A percentile compares a stretch with the other conserved stretches of the same genome.
These are phyloP conservation scores for Neopestalotiopsis sp. DNA, from an alignment of 2,329 filamentous ascomycete species.

Conservation along the genomic window DNA sequence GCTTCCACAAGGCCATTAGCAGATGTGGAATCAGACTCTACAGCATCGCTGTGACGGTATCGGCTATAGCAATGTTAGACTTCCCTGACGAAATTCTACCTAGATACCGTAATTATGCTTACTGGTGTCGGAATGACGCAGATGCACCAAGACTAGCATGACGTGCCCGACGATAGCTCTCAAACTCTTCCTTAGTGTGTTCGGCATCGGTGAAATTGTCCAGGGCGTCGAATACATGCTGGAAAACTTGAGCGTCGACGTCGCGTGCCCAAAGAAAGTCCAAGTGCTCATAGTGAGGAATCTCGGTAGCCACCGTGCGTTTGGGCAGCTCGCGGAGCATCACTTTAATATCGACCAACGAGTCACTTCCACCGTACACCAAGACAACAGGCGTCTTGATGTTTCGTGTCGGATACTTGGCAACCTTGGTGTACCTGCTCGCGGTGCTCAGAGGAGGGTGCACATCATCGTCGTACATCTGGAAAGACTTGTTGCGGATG, in stretches of 20 bases:
- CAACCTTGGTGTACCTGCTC: conserved; percentile 92
- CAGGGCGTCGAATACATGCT: conserved; percentile 88
- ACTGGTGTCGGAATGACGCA: conserved; percentile 37
- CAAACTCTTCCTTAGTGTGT: conserved; percentile 65
- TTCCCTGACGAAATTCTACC: conserved; percentile 3
- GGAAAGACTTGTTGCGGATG: conserved; percentile 93
- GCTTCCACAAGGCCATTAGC: conserved; percentile 29
- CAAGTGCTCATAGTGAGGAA: conserved; percentile 93
- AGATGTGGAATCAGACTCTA: conserved; percentile 35
- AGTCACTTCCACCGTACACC: conserved; percentile 92
- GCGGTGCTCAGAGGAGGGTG: conserved; percentile 74
- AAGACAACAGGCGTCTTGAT: conserved; percentile 95
- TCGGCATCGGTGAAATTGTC: conserved; percentile 69
- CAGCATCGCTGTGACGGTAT: conserved; percentile 31
- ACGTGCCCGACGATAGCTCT: conserved; percentile 58
- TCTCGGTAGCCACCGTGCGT: conserved; percentile 84
- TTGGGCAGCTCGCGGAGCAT: conserved; percentile 89
- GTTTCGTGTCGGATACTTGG: conserved; percentile 94
- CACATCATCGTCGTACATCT: conserved; percentile 98
- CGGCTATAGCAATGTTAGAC: conserved; percentile 21
- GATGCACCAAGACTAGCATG: conserved; percentile 50
- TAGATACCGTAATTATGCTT: conserved; percentile 21
- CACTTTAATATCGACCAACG: conserved; percentile 87
- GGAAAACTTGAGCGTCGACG: conserved; percentile 83
- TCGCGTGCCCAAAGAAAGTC: conserved; percentile 95